phyloP scores from a whole-genome alignment of 1,284 basidiomycete genomes.

The Phlebopus sp. region DNA sequence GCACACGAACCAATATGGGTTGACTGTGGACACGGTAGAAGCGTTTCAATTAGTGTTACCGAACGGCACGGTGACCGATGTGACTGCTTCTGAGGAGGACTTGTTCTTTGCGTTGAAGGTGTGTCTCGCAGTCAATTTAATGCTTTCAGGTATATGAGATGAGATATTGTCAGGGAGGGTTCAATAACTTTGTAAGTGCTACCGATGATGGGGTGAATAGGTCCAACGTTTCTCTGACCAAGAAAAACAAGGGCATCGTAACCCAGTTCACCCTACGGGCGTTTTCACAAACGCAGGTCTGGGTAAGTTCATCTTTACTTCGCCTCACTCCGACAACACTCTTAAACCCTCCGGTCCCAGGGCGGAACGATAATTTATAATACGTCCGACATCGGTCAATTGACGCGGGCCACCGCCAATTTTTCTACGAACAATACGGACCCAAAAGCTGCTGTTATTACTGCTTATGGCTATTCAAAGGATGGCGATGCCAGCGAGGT shows the following conservation, averaged over 20 bases:
- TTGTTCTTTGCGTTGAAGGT: conserved; percentile 51
- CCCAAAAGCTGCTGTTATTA: conserved; percentile 60
- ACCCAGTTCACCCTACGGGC: conserved; percentile 55
- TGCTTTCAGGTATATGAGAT: conserved; percentile 39
- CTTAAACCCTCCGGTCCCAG: conserved; percentile 32
- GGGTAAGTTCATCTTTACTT: conserved; percentile 38
- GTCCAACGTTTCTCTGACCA: background rate
- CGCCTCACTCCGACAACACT: background rate
- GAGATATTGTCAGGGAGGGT: conserved; percentile 46
- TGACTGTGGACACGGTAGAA: conserved; percentile 49
- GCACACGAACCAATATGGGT: conserved; percentile 49
- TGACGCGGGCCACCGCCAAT: conserved; percentile 43
- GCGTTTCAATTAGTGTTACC: conserved; percentile 51
- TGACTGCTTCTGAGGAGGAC: conserved; percentile 39
- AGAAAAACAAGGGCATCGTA: conserved; percentile 51
- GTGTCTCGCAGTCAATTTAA: conserved; percentile 34
- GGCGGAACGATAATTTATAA: conserved; percentile 52
- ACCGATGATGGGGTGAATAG: background rate
- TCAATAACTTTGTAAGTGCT: conserved; percentile 57
- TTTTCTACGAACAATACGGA: conserved; percentile 54
- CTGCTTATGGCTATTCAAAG: conserved; percentile 47
- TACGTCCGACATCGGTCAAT: conserved; percentile 21
- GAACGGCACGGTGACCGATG: conserved; percentile 40
- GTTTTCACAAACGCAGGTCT: conserved; percentile 53
- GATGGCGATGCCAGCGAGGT: conserved; percentile 36